phyloP scores from a whole-genome alignment of 1,284 basidiomycete genomes.

The Puccinia polysora region DNA sequence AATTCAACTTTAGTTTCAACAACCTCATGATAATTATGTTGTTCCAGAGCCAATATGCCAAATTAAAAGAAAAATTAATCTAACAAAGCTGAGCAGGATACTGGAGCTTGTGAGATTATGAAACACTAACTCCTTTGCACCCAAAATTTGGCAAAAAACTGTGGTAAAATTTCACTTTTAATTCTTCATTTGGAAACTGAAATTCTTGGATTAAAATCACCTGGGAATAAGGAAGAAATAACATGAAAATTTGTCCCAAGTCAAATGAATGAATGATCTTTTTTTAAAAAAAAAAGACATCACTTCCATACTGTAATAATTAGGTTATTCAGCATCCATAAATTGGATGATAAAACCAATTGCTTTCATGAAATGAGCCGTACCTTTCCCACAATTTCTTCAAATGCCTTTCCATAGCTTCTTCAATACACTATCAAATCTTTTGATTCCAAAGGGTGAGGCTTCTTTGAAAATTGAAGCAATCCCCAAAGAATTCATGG shows the following conservation, averaged over 20 bases:
- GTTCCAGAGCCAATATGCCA: slow-evolving; percentile 78
- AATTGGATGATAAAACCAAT: slow-evolving; percentile 99
- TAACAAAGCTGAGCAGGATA: background rate
- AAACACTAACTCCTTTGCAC: slow-evolving; percentile 49
- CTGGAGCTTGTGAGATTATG: background rate
- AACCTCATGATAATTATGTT: slow-evolving; percentile 91
- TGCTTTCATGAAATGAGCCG: slow-evolving; percentile 96
- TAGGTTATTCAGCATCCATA: slow-evolving; percentile 98
- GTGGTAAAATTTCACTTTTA: slow-evolving; percentile 94
- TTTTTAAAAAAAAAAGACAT: background rate
- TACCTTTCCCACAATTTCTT: slow-evolving; percentile 93
- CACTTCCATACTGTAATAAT: slow-evolving; percentile 88
- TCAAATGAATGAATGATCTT: background rate
- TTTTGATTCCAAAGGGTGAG: slow-evolving; percentile 98
- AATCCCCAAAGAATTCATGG: slow-evolving; percentile 95
- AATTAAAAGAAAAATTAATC: slow-evolving; percentile 61
- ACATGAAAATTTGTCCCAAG: background rate
- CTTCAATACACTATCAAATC: slow-evolving; percentile 96
- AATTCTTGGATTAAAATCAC: slow-evolving; percentile 98
- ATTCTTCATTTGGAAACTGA: slow-evolving; percentile 98
- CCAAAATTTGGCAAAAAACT: slow-evolving; percentile 99
- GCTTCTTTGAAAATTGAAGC: slow-evolving; percentile 94
- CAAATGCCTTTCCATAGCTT: slow-evolving; percentile 97
- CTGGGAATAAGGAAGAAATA: slow-evolving; percentile 59
- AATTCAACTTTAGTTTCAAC: slow-evolving; percentile 98